Evolutionary conservation across 2,329 filamentous ascomycete genomes (phyloP).

Genomic region (Ampelomyces quisqualis): DNA sequence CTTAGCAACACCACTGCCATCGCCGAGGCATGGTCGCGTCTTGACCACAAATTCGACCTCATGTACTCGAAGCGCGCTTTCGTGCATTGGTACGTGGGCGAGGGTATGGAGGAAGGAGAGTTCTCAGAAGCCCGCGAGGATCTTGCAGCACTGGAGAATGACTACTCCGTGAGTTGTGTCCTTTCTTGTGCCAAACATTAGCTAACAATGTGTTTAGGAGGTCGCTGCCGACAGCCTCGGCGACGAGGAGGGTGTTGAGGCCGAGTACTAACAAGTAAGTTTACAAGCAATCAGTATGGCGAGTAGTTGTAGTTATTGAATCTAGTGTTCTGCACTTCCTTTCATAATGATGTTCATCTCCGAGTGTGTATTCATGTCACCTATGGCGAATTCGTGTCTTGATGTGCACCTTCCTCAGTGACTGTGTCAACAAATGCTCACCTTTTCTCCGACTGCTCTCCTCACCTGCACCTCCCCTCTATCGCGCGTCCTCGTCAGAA

Average conservation of each 20-base stretch:
- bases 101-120: slow-evolving; percentile 91
- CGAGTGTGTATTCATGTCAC: too few species aligned
- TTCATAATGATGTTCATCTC: too few species aligned
- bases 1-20: slow-evolving; percentile 75
- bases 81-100: slow-evolving; percentile 79
- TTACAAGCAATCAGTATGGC: too few species aligned
- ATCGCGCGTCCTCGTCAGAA: too few species aligned
- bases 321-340: too few species aligned
- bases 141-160: slow-evolving; percentile 79
- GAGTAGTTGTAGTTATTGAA: too few species aligned
- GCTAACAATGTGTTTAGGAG: slow-evolving; percentile 48
- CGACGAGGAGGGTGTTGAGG: slow-evolving; percentile 58
- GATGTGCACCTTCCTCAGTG: too few species aligned
- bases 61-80: slow-evolving; percentile 79
- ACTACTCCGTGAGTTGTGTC: slow-evolving; percentile 60
- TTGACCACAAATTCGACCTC: slow-evolving; percentile 74
- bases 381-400: too few species aligned
- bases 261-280: too few species aligned
- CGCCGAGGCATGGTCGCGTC: slow-evolving; percentile 70
- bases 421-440: too few species aligned
- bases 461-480: too few species aligned
- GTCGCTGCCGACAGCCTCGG: slow-evolving; percentile 67
- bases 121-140: slow-evolving; percentile 87
- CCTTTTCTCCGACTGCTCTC: too few species aligned
- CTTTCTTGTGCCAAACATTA: background rate